Conservation (phyloP, 805 yeast species). For the Metschnikowia amazonensis region DNA sequence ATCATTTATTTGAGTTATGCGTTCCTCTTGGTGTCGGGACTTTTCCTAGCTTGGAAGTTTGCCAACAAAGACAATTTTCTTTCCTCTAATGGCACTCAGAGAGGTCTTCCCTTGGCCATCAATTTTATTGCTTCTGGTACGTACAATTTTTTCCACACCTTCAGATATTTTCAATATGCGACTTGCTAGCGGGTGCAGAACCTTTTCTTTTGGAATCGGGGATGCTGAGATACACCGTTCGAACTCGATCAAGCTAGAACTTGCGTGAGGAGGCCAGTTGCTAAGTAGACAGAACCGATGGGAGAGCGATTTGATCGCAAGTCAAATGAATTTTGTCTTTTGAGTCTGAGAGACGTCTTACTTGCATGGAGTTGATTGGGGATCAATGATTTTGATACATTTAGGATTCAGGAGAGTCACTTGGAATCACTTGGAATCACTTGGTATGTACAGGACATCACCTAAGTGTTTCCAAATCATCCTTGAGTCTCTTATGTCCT, state of each 20-base stretch:
- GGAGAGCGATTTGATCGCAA: no score
- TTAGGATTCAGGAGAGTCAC: no score
- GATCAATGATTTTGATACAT: no score
- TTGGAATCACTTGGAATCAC: no score
- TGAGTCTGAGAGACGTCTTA: no score
- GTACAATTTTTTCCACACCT: slow-evolving; percentile 27
- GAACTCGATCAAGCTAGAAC: slow-evolving; percentile 78
- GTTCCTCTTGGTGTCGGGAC: slow-evolving; percentile 38
- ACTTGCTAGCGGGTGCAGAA: slow-evolving; percentile 46
- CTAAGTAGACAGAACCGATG: background rate
- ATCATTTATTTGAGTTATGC: slow-evolving; percentile 40
- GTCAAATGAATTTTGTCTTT: no score
- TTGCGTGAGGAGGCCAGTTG: slow-evolving; percentile 68
- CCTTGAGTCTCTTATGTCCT: no score
- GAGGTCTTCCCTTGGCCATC: slow-evolving; percentile 74
- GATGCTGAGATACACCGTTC: slow-evolving; percentile 72
- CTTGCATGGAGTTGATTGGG: no score
- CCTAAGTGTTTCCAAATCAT: no score
- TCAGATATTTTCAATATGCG: slow-evolving; percentile 4
- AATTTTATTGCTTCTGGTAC: slow-evolving; percentile 89
- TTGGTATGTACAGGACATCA: no score
- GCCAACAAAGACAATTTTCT: slow-evolving; percentile 55
- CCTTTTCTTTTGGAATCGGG: slow-evolving; percentile 22
- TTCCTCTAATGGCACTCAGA: slow-evolving; percentile 76
- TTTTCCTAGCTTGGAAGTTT: slow-evolving; percentile 52